Base-by-base conservation (phyloP, 2,329 filamentous ascomycete genomes). In the Verticillium zaregamsianum region DNA sequence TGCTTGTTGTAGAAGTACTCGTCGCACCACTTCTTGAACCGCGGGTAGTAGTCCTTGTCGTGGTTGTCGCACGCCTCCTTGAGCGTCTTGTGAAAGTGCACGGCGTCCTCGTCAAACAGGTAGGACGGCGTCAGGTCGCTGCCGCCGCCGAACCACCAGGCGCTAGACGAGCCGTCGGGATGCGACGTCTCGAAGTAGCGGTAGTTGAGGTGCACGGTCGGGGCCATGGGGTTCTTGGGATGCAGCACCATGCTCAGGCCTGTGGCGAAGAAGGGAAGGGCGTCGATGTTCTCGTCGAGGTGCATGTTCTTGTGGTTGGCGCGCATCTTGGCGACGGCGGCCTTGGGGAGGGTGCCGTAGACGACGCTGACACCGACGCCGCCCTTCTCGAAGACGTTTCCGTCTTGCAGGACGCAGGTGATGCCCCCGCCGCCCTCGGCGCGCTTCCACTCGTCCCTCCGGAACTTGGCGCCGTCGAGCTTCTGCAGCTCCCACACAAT, bases 81-180 rank as follows among this genome's bases (percentile, higher is more conserved):
- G 71, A 99, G 89, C 2, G 90, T 92, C 74, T 88, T 88, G 82
- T 99, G 95, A 85, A 99, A 99, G 76, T 97, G 94, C 62, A 96
- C 91, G 40, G 92, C 94, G 74, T 99, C 95, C 75, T 99, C 95
- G 69, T 97, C 94, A 77, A 97, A 98, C 35, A 99, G 86, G 74
- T 98, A 99, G 45, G 85, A 88, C 0, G 95, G 95, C 14, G 95
- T 99, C 68, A 99, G 78, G 76, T 99, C 95, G 59, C 92, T 93
- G 61, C 95, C 95, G 58, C 95, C 95, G 66, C 95, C 95, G 71
- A 97, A 99, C 95, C 95, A 99, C 94, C 95, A 99, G 8, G 93
- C 90, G 66, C 94, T 92, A 59, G 83, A 89, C 67, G 83, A 90
- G 54, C 91, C 92, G 69, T 94, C 90, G 9, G 90, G 86, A 69